These are phyloP conservation scores for Gossypium lobatum DNA, from an alignment of 441 rosid genomes.

Conservation along the genomic window DNA sequence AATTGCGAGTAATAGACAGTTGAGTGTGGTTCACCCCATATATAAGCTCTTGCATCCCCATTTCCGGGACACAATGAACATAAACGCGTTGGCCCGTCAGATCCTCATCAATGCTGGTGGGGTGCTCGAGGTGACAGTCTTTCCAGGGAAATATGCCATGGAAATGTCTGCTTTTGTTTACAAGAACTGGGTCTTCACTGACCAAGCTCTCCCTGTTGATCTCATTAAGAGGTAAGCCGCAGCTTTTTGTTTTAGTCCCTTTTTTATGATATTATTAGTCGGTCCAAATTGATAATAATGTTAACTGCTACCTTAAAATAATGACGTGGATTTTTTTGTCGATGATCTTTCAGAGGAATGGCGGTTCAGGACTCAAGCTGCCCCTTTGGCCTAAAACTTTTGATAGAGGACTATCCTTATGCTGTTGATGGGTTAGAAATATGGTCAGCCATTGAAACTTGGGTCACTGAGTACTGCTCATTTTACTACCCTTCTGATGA, in stretches of 20 bases:
- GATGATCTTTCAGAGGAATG: slow-evolving; percentile 49
- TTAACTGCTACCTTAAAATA: too few species aligned
- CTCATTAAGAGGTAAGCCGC: slow-evolving; percentile 57
- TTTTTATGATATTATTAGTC: too few species aligned
- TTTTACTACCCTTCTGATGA: slow-evolving; percentile 57
- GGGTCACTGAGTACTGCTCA: slow-evolving; percentile 74
- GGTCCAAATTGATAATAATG: too few species aligned
- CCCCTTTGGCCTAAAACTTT: slow-evolving; percentile 47
- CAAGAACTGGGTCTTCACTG: slow-evolving; percentile 68
- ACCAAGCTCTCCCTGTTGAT: slow-evolving; percentile 77
- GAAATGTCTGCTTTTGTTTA: slow-evolving; percentile 73
- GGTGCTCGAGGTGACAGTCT: slow-evolving; percentile 53
- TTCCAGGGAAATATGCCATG: slow-evolving; percentile 67
- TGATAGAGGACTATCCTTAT: slow-evolving; percentile 81
- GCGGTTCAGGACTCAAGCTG: slow-evolving; percentile 47
- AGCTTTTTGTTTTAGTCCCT: neutral
- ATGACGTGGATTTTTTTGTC: too few species aligned
- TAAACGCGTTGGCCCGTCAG: slow-evolving; percentile 83
- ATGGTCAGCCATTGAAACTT: slow-evolving; percentile 76
- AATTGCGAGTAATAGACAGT: slow-evolving; percentile 67
- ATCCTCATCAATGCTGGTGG: slow-evolving; percentile 78
- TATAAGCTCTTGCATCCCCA: slow-evolving; percentile 84
- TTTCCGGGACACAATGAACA: slow-evolving; percentile 82
- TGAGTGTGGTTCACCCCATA: slow-evolving; percentile 83
- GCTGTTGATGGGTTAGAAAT: slow-evolving; percentile 85